These are phyloP conservation scores for Dryas alaskensis DNA, from an alignment of 306 rosid species.

Conservation along the genomic window DNA sequence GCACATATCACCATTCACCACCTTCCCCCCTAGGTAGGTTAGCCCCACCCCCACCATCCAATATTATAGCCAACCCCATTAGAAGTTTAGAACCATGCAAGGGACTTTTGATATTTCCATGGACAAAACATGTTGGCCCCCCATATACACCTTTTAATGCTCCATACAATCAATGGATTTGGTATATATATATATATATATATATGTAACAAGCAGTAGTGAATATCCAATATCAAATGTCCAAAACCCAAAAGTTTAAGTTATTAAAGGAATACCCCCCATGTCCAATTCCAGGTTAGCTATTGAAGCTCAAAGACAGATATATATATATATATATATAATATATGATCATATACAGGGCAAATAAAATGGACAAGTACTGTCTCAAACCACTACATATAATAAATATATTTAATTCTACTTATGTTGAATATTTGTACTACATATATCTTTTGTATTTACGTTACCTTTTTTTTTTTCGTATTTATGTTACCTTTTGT, in stretches of 20 bases:
- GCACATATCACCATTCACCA: conserved; percentile 20
- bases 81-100: conserved; percentile 14
- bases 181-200: not conserved
- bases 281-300: too few relatives aligned
- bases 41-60: conserved; percentile 44
- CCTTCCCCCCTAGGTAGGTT: conserved; percentile 5
- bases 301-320: too few relatives aligned
- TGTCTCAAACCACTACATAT: too few relatives aligned
- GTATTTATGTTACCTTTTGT: too few relatives aligned
- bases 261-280: not conserved
- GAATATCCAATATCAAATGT: not conserved
- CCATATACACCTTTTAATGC: conserved; percentile 6
- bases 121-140: conserved; percentile 13
- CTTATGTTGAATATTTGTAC: too few relatives aligned
- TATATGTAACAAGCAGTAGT: not conserved
- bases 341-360: too few relatives aligned
- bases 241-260: not conserved
- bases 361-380: too few relatives aligned
- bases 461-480: too few relatives aligned
- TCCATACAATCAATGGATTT: not conserved
- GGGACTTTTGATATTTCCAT: conserved; percentile 18
- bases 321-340: too few relatives aligned
- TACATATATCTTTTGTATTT: too few relatives aligned
- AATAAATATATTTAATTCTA: too few relatives aligned
- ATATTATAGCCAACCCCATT: conserved; percentile 22